Evolutionary conservation across 2,329 filamentous ascomycete species (phyloP).

Genomic region (Colletotrichum cereale): DNA sequence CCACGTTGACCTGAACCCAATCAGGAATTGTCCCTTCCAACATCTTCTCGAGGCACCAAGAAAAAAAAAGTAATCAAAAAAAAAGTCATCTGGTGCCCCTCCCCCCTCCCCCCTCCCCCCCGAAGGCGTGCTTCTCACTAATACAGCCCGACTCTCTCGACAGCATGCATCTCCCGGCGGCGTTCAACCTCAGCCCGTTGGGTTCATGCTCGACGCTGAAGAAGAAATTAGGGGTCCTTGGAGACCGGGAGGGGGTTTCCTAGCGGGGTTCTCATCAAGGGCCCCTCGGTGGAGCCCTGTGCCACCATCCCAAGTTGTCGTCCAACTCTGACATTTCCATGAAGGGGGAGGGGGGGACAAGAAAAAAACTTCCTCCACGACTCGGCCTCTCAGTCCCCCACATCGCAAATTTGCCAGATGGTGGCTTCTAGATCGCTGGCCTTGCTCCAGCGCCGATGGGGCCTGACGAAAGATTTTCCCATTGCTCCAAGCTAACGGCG

Average conservation of each 20-base stretch:
- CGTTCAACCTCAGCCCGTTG: not conserved
- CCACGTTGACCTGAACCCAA: not conserved
- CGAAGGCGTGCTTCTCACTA: slow-evolving; percentile 6
- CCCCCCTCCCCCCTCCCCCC: not conserved
- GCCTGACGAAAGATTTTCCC: slow-evolving; percentile 5
- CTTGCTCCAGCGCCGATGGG: slow-evolving; percentile 9
- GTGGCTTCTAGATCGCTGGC: slow-evolving; percentile 28
- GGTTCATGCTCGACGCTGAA: not conserved
- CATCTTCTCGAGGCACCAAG: not conserved
- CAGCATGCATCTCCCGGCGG: not conserved
- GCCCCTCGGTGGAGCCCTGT: not conserved
- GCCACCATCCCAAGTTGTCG: slow-evolving; percentile 1
- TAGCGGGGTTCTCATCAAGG: not conserved
- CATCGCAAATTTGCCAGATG: slow-evolving; percentile 26
- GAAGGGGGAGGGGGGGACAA: not conserved
- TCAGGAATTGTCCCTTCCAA: slow-evolving; percentile 11
- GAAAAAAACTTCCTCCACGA: not conserved
- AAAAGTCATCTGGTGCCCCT: not conserved
- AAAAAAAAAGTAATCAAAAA: not conserved
- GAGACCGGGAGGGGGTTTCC: not conserved
- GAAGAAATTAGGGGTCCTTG: slow-evolving; percentile 16
- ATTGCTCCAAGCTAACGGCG: not conserved
- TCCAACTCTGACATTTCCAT: not conserved
- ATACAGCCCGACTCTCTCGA: not conserved
- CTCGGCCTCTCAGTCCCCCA: slow-evolving; percentile 7